These are phyloP conservation scores for Venturia asperata DNA, from an alignment of 2,329 filamentous ascomycete genomes.

Conservation along the genomic window DNA sequence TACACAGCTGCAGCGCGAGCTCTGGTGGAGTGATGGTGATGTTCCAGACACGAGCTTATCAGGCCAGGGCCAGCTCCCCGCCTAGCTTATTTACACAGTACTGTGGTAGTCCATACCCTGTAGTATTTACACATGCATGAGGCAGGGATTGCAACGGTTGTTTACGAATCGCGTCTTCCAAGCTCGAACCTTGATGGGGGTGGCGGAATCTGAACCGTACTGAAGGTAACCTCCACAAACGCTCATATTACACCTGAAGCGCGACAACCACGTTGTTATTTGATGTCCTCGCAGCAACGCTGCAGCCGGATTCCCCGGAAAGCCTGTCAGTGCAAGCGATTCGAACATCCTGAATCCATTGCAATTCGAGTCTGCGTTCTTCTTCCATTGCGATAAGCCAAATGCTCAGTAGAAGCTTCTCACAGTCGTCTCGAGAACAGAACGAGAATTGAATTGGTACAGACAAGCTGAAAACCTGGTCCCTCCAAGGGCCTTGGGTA, in stretches of 20 bases:
- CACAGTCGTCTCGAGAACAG: not conserved
- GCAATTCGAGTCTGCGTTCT: not conserved
- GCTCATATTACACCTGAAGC: not conserved
- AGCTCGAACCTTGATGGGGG: not conserved
- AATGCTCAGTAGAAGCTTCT: not conserved
- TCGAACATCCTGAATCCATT: not conserved
- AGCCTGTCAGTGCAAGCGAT: not conserved
- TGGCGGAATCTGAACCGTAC: not conserved
- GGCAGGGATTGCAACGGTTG: not conserved
- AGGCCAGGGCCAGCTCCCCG: not conserved
- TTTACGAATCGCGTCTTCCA: constrained; percentile 9
- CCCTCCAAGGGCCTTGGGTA: not conserved
- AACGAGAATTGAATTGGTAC: not conserved
- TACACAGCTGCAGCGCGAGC: not conserved
- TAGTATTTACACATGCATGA: too few species aligned
- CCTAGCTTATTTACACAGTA: not conserved
- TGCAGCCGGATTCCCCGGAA: not conserved
- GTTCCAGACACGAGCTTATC: not conserved
- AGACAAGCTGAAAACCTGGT: not conserved
- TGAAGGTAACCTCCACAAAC: not conserved
- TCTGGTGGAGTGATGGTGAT: not conserved
- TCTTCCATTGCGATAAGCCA: not conserved
- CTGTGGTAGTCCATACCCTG: too few species aligned
- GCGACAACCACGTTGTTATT: not conserved
- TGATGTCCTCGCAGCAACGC: not conserved